phyloP scores from a whole-genome alignment of 352 stramenopile genomes.

The Pythium dissimile region DNA sequence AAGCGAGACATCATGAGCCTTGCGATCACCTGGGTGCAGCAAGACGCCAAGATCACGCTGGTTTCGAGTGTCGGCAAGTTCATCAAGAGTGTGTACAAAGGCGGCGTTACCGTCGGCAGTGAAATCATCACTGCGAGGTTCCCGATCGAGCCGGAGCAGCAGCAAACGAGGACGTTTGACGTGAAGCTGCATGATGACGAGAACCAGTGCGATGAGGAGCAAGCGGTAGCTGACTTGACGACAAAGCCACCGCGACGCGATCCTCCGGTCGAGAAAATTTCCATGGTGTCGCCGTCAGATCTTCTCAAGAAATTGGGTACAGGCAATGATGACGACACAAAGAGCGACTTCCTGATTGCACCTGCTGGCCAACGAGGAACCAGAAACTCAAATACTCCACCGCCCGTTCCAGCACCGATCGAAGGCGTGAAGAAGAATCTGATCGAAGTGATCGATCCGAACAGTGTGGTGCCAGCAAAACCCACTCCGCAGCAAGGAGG shows the following conservation, averaged over 20 bases:
- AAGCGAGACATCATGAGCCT: constrained; percentile 81
- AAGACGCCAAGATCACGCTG: constrained; percentile 41
- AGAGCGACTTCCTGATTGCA: constrained; percentile 15
- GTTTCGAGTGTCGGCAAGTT: constrained; percentile 52
- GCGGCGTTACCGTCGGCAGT: constrained; percentile 42
- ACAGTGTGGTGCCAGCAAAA: neutral
- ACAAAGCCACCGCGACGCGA: neutral
- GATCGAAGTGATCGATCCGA: constrained; percentile 44
- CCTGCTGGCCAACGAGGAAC: neutral
- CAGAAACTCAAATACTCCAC: neutral
- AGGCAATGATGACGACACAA: constrained; percentile 6
- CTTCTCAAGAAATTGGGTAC: constrained; percentile 55
- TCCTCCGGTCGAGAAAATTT: constrained; percentile 6
- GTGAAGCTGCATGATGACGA: constrained; percentile 12
- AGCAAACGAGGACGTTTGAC: constrained; percentile 18
- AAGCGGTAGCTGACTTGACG: neutral
- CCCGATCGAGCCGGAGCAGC: constrained; percentile 40
- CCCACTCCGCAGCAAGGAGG: constrained; percentile 9
- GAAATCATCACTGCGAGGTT: constrained; percentile 84
- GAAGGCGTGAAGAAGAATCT: constrained; percentile 26
- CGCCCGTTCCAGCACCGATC: neutral
- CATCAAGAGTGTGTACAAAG: constrained; percentile 86
- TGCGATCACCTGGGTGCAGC: constrained; percentile 72
- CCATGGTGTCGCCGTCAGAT: constrained; percentile 44
- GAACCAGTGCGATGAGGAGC: constrained; percentile 4